Evolutionary conservation across 75 land plant species (phyloP), one percentile per base, ranked within the genome.

Genomic region (Cunninghamia lanceolata): DNA sequence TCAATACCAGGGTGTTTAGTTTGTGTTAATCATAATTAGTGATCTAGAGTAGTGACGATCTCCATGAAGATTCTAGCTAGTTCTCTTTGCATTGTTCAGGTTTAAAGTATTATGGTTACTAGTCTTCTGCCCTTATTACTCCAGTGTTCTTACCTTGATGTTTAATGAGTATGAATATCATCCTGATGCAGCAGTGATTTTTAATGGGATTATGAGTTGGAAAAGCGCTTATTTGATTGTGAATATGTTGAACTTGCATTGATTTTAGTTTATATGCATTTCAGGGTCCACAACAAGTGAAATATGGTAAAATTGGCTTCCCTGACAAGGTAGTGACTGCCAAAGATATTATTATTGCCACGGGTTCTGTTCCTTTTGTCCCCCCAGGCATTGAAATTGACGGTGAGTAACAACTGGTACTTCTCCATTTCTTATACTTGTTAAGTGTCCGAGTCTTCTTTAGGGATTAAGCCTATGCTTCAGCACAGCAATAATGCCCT

Each of bases 311-410:
- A 82, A 82, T 94, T 83, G 96, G 95, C 34, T 94, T 88, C 82
- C 70, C 93, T 14, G 96, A 94, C 63, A 96, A 89, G 42, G 89
- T 89, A 85, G 89, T 98, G 14, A 96, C 97, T 39, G 99, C 99
- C 50, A 92, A 93, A 88, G 90, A 98, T 88, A 94, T 98, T 76
- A 96, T 98, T 40, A 96, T 98, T 86, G 99, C 99, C 2, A 98
- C 99, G 32, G 99, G 99, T 30, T 98, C 99, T 86, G 97, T 98
- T 85, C 99, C 99, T 17, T 95, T 96, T 89, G 99, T 98, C 3
- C 99, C 99, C 34, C 95, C 94, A 66, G 99, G 99, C 88, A 96
- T 98, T 93, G 99, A 98, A 94, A 93, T 98, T 88, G 99, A 98
- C 93, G 99, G 99, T 98, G 91, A 86, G 77, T 78, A 43, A 52